phyloP scores from a whole-genome alignment of 2,329 filamentous ascomycete genomes.

The Meredithiella fracta region DNA sequence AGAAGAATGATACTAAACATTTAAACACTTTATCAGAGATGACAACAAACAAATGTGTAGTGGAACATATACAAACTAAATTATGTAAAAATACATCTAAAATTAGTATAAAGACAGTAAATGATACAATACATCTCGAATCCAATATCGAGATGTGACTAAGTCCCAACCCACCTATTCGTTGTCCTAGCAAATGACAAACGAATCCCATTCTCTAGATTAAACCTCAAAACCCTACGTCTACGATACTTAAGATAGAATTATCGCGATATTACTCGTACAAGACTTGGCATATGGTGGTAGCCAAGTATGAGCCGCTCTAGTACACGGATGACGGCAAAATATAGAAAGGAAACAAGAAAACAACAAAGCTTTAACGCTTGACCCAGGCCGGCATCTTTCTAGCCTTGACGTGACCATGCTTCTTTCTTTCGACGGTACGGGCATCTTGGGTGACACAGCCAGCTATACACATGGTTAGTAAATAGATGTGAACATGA shows the following conservation, averaged over 20 bases:
- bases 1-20: no score
- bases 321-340: not conserved
- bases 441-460: constrained; percentile 82
- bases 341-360: not conserved
- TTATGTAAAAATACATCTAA: constrained; percentile 3
- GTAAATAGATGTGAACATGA: constrained; percentile 18
- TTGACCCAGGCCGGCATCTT: constrained; percentile 99
- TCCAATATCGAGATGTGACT: not conserved
- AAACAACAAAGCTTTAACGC: constrained; percentile 28
- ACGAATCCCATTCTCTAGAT: not conserved
- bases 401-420: constrained; percentile 85
- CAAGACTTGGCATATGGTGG: not conserved
- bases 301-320: not conserved
- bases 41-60: no score
- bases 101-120: constrained; percentile 1
- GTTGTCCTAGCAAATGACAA: not conserved
- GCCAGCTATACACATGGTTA: constrained; percentile 51
- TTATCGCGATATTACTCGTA: constrained; percentile 6
- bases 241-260: not conserved
- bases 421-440: constrained; percentile 94
- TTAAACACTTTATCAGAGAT: no score
- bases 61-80: not conserved
- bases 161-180: not conserved
- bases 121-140: constrained; percentile 1
- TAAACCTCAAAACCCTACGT: not conserved